Conservation (phyloP, 2,329 filamentous ascomycete species). For the Rutstroemia sp. region DNA sequence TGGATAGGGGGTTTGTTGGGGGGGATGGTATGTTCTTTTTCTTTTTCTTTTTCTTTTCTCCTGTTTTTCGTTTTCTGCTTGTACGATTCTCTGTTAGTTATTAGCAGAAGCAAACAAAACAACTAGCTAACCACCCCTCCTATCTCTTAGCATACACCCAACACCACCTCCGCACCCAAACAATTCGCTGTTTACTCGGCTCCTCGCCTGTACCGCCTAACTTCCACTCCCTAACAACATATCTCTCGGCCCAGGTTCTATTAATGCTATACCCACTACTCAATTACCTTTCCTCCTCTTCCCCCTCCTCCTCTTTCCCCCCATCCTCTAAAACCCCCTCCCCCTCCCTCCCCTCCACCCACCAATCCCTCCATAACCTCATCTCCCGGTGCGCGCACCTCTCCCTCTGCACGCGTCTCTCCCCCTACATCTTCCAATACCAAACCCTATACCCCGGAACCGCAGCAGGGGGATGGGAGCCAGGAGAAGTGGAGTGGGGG, state of each 20-base stretch:
- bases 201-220: not conserved
- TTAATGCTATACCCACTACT: constrained; percentile 25
- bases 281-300: constrained; percentile 15
- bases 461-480: too few relatives aligned
- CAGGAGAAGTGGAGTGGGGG: too few relatives aligned
- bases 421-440: constrained; percentile 22
- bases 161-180: constrained; percentile 15
- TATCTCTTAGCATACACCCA: too few relatives aligned
- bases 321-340: not conserved
- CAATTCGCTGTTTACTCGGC: constrained; percentile 11
- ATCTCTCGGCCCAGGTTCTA: constrained; percentile 42
- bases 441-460: constrained; percentile 13
- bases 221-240: constrained; percentile 11
- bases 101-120: too few relatives aligned
- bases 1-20: constrained; percentile 20
- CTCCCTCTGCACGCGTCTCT: constrained; percentile 18
- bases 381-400: constrained; percentile 23
- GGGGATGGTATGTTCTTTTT: constrained; percentile 17
- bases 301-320: not conserved
- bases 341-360: constrained; percentile 7
- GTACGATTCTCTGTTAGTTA: too few relatives aligned
- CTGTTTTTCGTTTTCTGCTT: too few relatives aligned
- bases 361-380: constrained; percentile 24
- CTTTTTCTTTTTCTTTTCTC: too few relatives aligned
- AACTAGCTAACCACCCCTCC: too few relatives aligned